Base-by-base conservation (phyloP, 352 stramenopile species). In the Phytophthora citrophthora region DNA sequence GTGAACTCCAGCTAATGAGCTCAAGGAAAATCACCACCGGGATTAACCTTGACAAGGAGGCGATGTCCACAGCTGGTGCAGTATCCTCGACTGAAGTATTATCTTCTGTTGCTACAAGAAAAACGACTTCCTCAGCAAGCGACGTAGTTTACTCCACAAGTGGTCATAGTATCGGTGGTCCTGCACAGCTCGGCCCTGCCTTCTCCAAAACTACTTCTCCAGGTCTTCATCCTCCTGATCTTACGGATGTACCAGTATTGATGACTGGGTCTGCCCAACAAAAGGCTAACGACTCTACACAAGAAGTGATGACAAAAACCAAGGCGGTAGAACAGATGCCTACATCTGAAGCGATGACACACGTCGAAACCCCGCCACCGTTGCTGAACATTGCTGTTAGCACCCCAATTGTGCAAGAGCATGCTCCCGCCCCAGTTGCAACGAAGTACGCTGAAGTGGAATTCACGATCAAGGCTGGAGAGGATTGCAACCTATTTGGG, bases 401-500 rank as follows among this genome's bases (percentile, higher is more conserved):
- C 48, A 10, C 34, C 32, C 11, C 31, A 47, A 20, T 26, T 11
- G 15, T 32, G 24, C 32, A 31, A 26, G 26, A 38, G 4, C 26
- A 49, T 12, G 12, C 15, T 43, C n/a, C 39, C 3, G 43, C 7
- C 36, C 23, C 45, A 46, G 16, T 40, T 32, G 16, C 57, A 1
- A 61, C 46, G 39, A 43, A 47, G 12, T 51, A 13, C 18, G 24
- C 41, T 9, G 44, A 64, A 34, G 56, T 44, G 1, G 20, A 41
- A 10, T 68, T 54, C 3, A 41, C 54, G 15, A 67, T 39, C 47
- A 51, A 73, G 7, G 64, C 47, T 15, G 54, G 68, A 44, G 59
- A 68, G 10, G 54, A 62, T 24, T 56, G 46, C 5, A 39, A 46
- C 29, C 53, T 77, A 13, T 77, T 77, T 23, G 64, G 59, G 23